Evolutionary conservation across 202 grass and related monocot species (phyloP), one percentile per base, ranked within the genome.

Genomic region (Eragrostis tef): DNA sequence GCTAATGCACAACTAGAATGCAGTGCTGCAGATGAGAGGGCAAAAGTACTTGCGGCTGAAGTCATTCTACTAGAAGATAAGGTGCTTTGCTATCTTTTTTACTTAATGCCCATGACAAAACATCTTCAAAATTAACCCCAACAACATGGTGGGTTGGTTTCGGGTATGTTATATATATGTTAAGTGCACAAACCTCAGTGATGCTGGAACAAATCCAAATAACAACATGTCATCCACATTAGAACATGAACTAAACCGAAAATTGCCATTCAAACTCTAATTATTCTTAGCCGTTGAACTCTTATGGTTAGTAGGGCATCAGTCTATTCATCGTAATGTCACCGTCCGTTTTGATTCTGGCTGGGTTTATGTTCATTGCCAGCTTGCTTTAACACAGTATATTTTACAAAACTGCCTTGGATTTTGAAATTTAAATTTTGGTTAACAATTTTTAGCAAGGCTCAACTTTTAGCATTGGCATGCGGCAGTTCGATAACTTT

Each of bases 1-100:
- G 74, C 68, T 83, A 96, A 99, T 90, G 93, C 93, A 62, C 93
- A 93, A 71, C 78, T 95, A 63, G 97, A 99, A 79, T 99, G 97
- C 87, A 90, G 63, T 87, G 97, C 97, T 83, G 91, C 93, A 76
- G 97, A 99, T 67, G 97, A 99, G 87, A 99, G 97, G 86, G 97
- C 91, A 4, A 94, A 90, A 82, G 75, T 99, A 82, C 93, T 99
- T 73, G 97, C 97, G 48, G 92, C 97, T 75, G 97, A 99, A 93
- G 90, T 99, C 63, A 99, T 99, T 89, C 89, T 85, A 82, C 89
- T 96, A 82, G 97, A 99, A 91, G 97, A 99, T 81, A 99, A 96
- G 97, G 97, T 99, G 79, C 46, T 85, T 85, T 79, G 26, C 29
- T 72, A 74, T 89, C 41, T 75, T 65, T n/a, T 25, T 67, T 86